Evolutionary conservation across 106 monocot genomes (phyloP), one percentile per base, ranked within the genome.

Genomic region (Alisma plantagoaquatica): DNA sequence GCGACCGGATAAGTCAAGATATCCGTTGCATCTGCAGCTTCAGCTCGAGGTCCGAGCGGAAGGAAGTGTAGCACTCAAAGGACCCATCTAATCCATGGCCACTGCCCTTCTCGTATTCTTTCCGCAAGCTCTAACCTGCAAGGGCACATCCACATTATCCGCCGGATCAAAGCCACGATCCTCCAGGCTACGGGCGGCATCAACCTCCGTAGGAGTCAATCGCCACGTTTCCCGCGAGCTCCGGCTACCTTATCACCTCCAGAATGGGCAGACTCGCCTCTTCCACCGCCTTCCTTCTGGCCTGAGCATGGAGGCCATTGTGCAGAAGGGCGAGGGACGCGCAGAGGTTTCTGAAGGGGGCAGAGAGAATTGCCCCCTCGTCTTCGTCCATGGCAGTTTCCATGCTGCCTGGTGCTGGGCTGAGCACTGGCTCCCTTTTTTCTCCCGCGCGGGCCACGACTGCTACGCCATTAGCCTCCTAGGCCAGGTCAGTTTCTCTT

Each of bases 321-420:
- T 47, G 35, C 91, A 91, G 53, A 69, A 70, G 56, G 59, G 57
- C 38, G 6, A 1, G 29, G 57, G 25, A 10, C 7, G 18, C 47
- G 14, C 18, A 0, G 18, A 35, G 6, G 15, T 2, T 27, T 2
- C 26, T 3, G n/a, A n/a, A 26, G 32, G 33, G 2, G 33, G 21
- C 35, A 14, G 21, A 9, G 15, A 20, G 15, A 51, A 23, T 2
- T 73, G 76, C 17, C 73, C 84, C 1, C 65, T 85, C 56, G 91
- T 86, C 15, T 81, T 91, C 49, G 70, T 91, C 14, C 91, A 86
- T 44, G 85, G 91, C 12, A 92, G 91, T 67, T 92, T 92, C 67
- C 91, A 92, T 49, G 81, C 85, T 27, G 91, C 91, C 22, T 92
- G 91, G 85, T 86, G 91, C 81, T 92, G 91, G 91, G 91, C 85